Evolutionary conservation across 257 asterid species (phyloP).

Genomic region (Solanum ossicruentum): DNA sequence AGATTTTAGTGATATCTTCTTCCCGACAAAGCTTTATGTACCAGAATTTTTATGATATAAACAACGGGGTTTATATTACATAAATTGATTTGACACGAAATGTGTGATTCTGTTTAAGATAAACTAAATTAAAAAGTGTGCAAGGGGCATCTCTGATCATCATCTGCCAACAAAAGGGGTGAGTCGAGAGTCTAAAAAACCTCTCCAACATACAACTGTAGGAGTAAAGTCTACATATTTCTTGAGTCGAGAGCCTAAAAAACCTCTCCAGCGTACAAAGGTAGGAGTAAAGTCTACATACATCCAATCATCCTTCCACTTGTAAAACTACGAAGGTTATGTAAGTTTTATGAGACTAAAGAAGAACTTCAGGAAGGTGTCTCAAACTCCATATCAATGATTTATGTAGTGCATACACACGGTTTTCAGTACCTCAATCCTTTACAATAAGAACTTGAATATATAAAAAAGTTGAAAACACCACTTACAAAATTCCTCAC

Average conservation of each 20-base stretch:
- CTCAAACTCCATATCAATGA: neutral
- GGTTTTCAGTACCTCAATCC: neutral
- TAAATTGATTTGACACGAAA: no score
- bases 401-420: neutral
- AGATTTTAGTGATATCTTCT: neutral
- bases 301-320: neutral
- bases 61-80: neutral
- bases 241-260: no score
- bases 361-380: neutral
- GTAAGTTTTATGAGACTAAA: neutral
- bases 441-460: neutral
- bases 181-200: neutral
- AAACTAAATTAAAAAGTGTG: no score
- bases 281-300: neutral
- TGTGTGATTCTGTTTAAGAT: no score
- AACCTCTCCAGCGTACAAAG: no score
- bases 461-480: neutral
- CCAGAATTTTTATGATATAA: neutral
- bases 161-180: neutral
- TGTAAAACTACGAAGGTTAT: neutral
- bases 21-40: neutral
- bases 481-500: neutral
- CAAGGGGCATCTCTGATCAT: neutral
- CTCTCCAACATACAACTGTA: neutral
- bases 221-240: neutral